Evolutionary conservation across 495 filamentous ascomycete species (phyloP), one percentile per base, ranked within the genome.

Genomic region (Bacidia rubella): DNA sequence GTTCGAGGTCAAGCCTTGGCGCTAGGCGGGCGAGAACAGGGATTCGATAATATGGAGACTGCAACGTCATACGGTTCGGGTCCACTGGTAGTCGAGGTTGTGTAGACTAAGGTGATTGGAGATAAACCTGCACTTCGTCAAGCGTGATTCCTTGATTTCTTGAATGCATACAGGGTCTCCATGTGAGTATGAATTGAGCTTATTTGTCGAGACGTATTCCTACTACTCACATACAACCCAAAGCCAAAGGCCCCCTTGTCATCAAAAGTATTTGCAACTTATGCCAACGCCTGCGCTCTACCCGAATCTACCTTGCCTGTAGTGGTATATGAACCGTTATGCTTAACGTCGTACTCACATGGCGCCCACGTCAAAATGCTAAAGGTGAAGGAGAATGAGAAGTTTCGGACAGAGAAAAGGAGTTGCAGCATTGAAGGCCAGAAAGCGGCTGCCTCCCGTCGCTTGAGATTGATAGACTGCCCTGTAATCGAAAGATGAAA

Each of bases 271-370:
- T 15, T 35, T 35, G 29, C 29, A 35, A 35, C 29, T 7, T 35
- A 44, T 38, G 47, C 47, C n/a, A 26, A 49, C 47, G 47, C 26
- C 32, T 32, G 47, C 47, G 24, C 47, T 50, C 15, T 50, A 32
- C 26, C 20, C 47, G 20, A 38, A 17, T 50, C 47, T 50, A 50
- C 47, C 47, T 25, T 3, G 17, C 47, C 47, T 50, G 27, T 20
- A 17, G 32, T 50, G 25, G 47, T 38, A 35, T 38, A 32, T 39
- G 47, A 50, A 7, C 25, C 47, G 41, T 44, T n/a, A 44, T 44
- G 41, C 41, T 17, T 7, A 44, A 44, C 41, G 41, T 44, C 41
- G 41, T 44, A 44, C 41, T 17, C 12, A 44, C 41, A 44, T 44
- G 20, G 41, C 17, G 41, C 41, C 29, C 41, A 44, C 41, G 41